These are phyloP conservation scores for Verticillium klebahnii DNA, from an alignment of 2,329 filamentous ascomycete species.

Conservation along the genomic window DNA sequence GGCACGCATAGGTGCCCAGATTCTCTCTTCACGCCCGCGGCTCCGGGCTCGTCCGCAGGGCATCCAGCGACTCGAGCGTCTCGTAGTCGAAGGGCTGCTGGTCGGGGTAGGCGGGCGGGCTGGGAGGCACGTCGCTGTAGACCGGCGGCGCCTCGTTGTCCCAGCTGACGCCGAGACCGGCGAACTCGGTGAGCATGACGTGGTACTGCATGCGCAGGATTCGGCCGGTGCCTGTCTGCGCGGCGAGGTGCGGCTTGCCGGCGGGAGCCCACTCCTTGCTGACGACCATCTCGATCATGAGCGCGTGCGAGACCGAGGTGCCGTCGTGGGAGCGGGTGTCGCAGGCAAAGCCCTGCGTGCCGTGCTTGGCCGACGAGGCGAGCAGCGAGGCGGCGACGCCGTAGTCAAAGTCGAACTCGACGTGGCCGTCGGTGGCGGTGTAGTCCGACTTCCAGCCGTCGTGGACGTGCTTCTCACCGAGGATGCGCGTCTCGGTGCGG, in stretches of 20 bases:
- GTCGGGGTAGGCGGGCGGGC: constrained; percentile 65
- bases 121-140: constrained; percentile 88
- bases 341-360: constrained; percentile 61
- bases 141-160: constrained; percentile 92
- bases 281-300: constrained; percentile 91
- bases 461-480: constrained; percentile 79
- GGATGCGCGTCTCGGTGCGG: constrained; percentile 70
- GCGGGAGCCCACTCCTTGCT: constrained; percentile 82
- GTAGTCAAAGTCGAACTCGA: constrained; percentile 81
- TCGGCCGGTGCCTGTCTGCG: constrained; percentile 83
- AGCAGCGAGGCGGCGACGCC: background rate
- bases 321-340: constrained; percentile 64
- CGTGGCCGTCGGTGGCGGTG: constrained; percentile 47
- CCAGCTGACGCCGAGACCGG: constrained; percentile 89
- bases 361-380: background rate
- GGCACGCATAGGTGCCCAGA: background rate
- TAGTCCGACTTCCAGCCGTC: constrained; percentile 82
- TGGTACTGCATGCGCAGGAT: constrained; percentile 87
- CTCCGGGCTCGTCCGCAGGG: background rate
- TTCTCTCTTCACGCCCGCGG: background rate
- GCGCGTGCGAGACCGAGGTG: constrained; percentile 74
- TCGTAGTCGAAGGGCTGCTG: constrained; percentile 32
- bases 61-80: constrained; percentile 31
- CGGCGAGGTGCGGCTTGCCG: constrained; percentile 62
- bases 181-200: constrained; percentile 74